A percentile compares a stretch with the other conserved stretches of the same genome.
These are phyloP conservation scores for Isabelozyma rhagii DNA, from an alignment of 805 yeast genomes.

Conservation along the genomic window DNA sequence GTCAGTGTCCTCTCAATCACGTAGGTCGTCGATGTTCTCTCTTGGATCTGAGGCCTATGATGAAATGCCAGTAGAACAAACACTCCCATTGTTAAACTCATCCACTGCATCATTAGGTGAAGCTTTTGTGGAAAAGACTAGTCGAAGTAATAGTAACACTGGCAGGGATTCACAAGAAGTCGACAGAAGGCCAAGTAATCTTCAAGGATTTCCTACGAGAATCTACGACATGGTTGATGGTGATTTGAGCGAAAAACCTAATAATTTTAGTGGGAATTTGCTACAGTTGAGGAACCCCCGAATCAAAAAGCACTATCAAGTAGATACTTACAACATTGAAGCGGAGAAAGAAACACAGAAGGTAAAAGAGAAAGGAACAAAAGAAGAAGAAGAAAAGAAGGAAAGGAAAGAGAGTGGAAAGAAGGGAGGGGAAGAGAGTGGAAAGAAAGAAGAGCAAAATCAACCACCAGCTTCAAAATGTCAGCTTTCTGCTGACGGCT, in stretches of 20 bases:
- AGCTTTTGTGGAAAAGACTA: neutral
- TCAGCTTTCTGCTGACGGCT: neutral
- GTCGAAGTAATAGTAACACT: neutral
- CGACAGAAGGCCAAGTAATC: constrained; percentile 14
- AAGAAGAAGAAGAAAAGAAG: neutral
- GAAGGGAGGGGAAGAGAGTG: neutral
- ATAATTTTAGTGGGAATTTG: constrained; percentile 14
- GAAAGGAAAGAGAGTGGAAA: neutral
- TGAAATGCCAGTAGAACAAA: constrained; percentile 24
- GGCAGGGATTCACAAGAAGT: constrained; percentile 13
- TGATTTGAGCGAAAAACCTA: constrained; percentile 19
- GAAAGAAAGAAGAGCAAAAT: too few species aligned
- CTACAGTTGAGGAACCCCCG: constrained; percentile 23
- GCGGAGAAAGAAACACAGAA: neutral
- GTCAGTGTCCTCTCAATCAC: constrained; percentile 5
- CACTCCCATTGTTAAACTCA: constrained; percentile 25
- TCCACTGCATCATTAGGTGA: constrained; percentile 19
- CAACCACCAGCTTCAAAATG: too few species aligned
- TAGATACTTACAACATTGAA: constrained; percentile 1
- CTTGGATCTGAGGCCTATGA: constrained; percentile 6
- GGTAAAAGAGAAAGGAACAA: neutral
- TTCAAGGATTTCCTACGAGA: constrained; percentile 11
- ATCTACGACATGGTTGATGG: constrained; percentile 23
- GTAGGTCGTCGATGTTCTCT: constrained; percentile 20
- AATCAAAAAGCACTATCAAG: constrained; percentile 25